Evolutionary conservation across 2,329 filamentous ascomycete species (phyloP).

Genomic region (Fusarium staphyleae): DNA sequence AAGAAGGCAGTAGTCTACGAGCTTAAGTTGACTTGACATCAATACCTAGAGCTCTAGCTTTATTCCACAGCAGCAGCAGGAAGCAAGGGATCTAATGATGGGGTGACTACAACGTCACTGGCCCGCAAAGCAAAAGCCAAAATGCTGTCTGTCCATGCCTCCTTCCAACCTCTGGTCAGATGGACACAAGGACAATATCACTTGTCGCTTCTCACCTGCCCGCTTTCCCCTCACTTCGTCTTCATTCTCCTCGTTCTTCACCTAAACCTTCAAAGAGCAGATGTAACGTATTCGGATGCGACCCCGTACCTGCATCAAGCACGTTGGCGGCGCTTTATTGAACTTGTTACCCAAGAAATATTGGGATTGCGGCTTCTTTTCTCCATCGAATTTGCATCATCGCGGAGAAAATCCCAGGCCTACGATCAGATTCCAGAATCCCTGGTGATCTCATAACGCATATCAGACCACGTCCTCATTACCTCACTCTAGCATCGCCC

Average conservation of each 20-base stretch:
- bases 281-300: conserved; percentile 15
- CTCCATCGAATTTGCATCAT: neutral
- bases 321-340: conserved; percentile 20
- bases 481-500: conserved; percentile 20
- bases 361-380: neutral
- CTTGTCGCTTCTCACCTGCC: conserved; percentile 19
- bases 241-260: conserved; percentile 8
- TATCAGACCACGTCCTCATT: conserved; percentile 39
- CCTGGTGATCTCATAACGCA: conserved; percentile 37
- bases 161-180: conserved; percentile 6
- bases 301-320: conserved; percentile 36
- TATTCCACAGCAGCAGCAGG: conserved; percentile 25
- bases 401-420: neutral
- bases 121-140: conserved; percentile 5
- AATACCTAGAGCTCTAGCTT: conserved; percentile 1
- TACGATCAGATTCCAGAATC: conserved; percentile 7
- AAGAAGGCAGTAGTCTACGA: neutral
- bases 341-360: conserved; percentile 1
- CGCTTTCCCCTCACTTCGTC: neutral
- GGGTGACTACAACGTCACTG: conserved; percentile 31
- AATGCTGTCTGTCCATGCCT: conserved; percentile 1
- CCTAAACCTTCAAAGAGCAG: conserved; percentile 19
- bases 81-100: conserved; percentile 29
- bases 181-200: conserved; percentile 20
- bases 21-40: neutral